These are phyloP conservation scores for Neopestalotiopsis clavispora DNA, from an alignment of 2,329 filamentous ascomycete species.

Conservation along the genomic window DNA sequence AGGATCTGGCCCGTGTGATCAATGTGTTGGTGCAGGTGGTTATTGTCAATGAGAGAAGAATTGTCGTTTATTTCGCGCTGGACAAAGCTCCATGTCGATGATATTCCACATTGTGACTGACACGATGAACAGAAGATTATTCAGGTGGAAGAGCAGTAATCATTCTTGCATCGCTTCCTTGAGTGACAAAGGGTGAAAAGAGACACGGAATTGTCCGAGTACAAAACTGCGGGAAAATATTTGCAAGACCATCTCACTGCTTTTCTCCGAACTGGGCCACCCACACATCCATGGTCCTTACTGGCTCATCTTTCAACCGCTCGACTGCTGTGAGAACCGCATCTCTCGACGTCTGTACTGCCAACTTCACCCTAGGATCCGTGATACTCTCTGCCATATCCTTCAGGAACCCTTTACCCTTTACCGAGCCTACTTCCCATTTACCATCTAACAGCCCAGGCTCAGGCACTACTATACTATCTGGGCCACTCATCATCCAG, in stretches of 20 bases:
- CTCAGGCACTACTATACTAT: constrained; percentile 41
- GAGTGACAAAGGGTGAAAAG: too few relatives aligned
- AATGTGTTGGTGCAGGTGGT: too few relatives aligned
- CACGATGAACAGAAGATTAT: too few relatives aligned
- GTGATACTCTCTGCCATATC: constrained; percentile 36
- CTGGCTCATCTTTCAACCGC: constrained; percentile 32
- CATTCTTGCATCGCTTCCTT: too few relatives aligned
- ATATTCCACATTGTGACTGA: too few relatives aligned
- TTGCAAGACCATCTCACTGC: background rate
- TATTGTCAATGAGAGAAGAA: too few relatives aligned
- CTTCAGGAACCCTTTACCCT: constrained; percentile 35
- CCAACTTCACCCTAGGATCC: constrained; percentile 32
- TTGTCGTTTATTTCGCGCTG: too few relatives aligned
- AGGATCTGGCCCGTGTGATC: too few relatives aligned
- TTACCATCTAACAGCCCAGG: constrained; percentile 48
- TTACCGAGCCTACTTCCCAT: constrained; percentile 48
- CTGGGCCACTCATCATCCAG: constrained; percentile 40
- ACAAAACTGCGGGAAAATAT: background rate
- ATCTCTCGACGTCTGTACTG: constrained; percentile 37
- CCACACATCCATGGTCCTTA: constrained; percentile 51
- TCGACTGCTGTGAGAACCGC: constrained; percentile 36
- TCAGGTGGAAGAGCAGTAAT: too few relatives aligned
- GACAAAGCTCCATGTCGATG: too few relatives aligned
- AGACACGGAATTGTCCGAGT: background rate
- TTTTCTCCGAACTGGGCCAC: constrained; percentile 17